Conservation (phyloP, 2,329 filamentous ascomycete species). For the Cytospora piceae region DNA sequence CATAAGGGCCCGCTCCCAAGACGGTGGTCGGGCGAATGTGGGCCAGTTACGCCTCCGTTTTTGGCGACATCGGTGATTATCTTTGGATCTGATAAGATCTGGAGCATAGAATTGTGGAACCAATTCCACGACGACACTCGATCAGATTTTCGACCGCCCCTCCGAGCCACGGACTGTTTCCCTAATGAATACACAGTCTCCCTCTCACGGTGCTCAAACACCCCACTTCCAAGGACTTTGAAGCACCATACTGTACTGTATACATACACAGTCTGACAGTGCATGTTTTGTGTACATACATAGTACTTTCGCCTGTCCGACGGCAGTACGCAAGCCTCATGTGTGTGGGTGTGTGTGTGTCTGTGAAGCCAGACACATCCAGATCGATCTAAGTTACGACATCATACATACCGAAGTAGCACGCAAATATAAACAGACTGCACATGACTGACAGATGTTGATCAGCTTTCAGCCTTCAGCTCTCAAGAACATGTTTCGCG, state of each 20-base stretch:
- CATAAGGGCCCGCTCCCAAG: conserved; percentile 21
- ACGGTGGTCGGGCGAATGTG: conserved; percentile 29
- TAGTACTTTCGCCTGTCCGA: no score
- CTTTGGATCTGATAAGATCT: conserved; percentile 59
- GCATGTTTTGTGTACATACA: no score
- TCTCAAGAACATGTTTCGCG: not conserved
- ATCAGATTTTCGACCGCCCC: conserved; percentile 8
- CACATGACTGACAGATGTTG: no score
- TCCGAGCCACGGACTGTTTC: conserved; percentile 4
- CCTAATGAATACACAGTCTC: not conserved
- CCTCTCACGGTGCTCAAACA: not conserved
- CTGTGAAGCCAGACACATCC: no score
- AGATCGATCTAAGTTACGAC: no score
- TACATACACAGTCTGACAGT: not conserved
- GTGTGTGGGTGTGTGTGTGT: not conserved
- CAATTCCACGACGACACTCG: conserved; percentile 10
- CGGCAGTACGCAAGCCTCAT: no score
- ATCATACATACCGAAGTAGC: no score
- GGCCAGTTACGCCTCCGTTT: conserved; percentile 30
- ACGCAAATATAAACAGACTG: no score
- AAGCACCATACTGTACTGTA: not conserved
- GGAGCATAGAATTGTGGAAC: conserved; percentile 32
- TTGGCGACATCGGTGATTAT: conserved; percentile 52
- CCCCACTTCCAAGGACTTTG: not conserved
- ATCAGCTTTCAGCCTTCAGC: no score